Percentiles rank a stretch among this genome's conserved stretches.
These are phyloP conservation scores for Dioscorea cayenensis DNA, from an alignment of 116 monocot species.

Conservation along the genomic window DNA sequence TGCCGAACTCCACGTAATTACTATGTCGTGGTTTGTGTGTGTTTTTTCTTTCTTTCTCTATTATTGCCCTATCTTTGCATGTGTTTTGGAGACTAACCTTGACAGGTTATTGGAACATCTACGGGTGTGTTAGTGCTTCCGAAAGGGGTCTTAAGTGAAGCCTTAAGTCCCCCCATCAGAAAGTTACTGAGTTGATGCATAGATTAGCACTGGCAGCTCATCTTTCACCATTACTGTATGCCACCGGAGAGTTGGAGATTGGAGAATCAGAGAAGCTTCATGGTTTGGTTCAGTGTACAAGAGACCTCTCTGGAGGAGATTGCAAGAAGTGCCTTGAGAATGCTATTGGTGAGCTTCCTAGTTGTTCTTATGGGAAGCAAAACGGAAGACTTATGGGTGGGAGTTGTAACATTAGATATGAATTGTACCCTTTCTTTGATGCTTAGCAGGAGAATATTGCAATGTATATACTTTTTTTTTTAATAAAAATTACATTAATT, in stretches of 20 bases:
- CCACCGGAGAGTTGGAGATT: constrained; percentile 1
- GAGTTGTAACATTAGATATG: constrained; percentile 30
- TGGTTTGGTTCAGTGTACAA: constrained; percentile 27
- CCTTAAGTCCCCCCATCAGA: too few relatives aligned
- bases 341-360: constrained; percentile 1
- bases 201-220: neutral
- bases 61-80: too few relatives aligned
- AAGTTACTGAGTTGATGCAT: constrained; percentile 11
- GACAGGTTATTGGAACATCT: too few relatives aligned
- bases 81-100: too few relatives aligned
- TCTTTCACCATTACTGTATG: constrained; percentile 9
- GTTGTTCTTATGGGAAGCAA: neutral
- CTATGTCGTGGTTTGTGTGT: too few relatives aligned
- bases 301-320: constrained; percentile 13
- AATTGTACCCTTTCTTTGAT: constrained; percentile 21
- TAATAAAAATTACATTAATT: too few relatives aligned
- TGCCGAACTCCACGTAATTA: too few relatives aligned
- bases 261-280: constrained; percentile 3
- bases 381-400: constrained; percentile 15
- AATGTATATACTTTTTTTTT: too few relatives aligned
- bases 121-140: too few relatives aligned
- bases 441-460: neutral
- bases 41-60: too few relatives aligned
- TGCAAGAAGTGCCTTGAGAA: constrained; percentile 19
- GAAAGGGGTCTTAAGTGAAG: too few relatives aligned